Conservation (phyloP, 345 rosid species). For the Eutrema japonicum region DNA sequence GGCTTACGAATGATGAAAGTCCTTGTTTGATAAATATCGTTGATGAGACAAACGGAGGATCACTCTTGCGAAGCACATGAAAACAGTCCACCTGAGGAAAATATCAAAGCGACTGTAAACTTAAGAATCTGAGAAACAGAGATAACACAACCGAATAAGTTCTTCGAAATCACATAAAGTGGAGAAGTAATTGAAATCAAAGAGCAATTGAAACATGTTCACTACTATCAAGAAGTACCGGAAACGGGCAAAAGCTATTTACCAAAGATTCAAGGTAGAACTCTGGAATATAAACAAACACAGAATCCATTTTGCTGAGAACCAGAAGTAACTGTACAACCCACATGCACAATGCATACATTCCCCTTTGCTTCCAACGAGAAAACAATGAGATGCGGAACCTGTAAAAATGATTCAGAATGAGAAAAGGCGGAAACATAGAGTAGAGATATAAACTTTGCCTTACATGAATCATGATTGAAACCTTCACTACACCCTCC, state of each 20-base stretch:
- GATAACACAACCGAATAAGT: neutral
- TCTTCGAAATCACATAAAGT: slow-evolving; percentile 10
- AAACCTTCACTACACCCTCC: slow-evolving; percentile 12
- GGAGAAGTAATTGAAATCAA: slow-evolving; percentile 18
- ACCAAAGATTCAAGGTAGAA: slow-evolving; percentile 92
- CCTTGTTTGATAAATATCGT: slow-evolving; percentile 88
- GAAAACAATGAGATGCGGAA: slow-evolving; percentile 83
- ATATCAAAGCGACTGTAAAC: slow-evolving; percentile 21
- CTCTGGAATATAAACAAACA: slow-evolving; percentile 84
- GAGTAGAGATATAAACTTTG: slow-evolving; percentile 12
- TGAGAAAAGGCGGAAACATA: slow-evolving; percentile 15
- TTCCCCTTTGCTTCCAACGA: slow-evolving; percentile 98
- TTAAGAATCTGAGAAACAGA: neutral
- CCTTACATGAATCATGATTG: neutral
- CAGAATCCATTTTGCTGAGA: slow-evolving; percentile 83
- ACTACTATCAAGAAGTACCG: neutral
- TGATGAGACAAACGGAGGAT: slow-evolving; percentile 87
- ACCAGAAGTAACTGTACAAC: slow-evolving; percentile 84
- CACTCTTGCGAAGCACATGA: slow-evolving; percentile 95
- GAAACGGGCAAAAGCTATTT: slow-evolving; percentile 37
- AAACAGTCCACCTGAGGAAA: slow-evolving; percentile 89
- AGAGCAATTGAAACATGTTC: neutral
- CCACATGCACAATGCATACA: slow-evolving; percentile 98
- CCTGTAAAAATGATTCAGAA: slow-evolving; percentile 53
- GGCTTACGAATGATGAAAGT: slow-evolving; percentile 88